Evolutionary conservation across 306 rosid species (phyloP), one percentile per base, ranked within the genome.

Genomic region (Casuarina equisetifolia): DNA sequence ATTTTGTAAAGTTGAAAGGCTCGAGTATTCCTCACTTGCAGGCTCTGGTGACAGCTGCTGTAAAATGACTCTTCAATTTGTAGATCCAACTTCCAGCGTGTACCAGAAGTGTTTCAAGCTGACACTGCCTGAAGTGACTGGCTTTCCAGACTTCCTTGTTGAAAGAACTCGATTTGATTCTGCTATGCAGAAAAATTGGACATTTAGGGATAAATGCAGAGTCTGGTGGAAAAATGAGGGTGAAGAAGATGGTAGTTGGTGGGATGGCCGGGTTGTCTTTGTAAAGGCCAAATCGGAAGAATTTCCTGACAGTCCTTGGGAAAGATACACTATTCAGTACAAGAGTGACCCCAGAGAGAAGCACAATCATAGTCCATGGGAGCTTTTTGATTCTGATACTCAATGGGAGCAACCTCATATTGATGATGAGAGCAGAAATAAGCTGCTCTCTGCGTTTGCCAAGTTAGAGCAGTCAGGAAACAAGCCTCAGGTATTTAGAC

Each of bases 11-110:
- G 91, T 91, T 81, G 81, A 81, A 82, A 84, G 68, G 74, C 94
- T 96, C 0, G 93, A 85, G 83, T 96, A 96, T 81, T 86, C 98
- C 76, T 84, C 90, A 67, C 83, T 85, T 79, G 84, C 97, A 11
- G 98, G 98, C 53, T 96, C 98, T 79, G 99, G 99, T 70, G 99
- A 92, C 82, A 89, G 99, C 88, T 91, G 99, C 94, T 96, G 99
- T 84, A 96, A 92, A 88, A 85, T 96, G 94, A 77, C 79, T 19
- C 94, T 96, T 73, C 83, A 86, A 79, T 96, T 92, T 85, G 84
- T 90, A 53, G 97, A 96, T 85, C 91, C 89, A 40, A 25, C 78
- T 81, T 92, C 99, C 70, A 78, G 76, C 55, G 96, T 90, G 43
- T 78, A 66, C 46, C 80, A 85, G 25, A 86, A 82, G 82, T 86